Base-by-base conservation (phyloP, 768 basidiomycete genomes). In the Fibroporia radiculosa region DNA sequence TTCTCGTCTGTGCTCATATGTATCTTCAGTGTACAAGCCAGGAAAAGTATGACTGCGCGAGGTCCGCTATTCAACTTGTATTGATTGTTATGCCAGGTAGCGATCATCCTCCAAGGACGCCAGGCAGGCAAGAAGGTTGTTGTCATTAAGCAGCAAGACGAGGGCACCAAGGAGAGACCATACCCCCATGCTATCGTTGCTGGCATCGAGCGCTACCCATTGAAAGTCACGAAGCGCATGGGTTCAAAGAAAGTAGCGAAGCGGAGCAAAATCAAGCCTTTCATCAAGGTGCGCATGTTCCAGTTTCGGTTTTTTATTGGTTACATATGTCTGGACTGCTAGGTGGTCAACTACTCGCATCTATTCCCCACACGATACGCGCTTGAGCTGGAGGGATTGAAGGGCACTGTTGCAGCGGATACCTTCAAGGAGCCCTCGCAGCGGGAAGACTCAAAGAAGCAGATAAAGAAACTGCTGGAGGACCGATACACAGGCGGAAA, bases 121-220 rank as follows among this genome's bases (percentile, higher is more conserved):
- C 96, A 97, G 67, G 96, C 96, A 55, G 96, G 96, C 63, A 92
- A 90, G 76, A 99, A 99, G 77, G 95, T 97, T 56, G 95, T 99
- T 50, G 88, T 98, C 55, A 92, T 99, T 70, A 96, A 93, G 72
- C 95, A 97, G 69, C 65, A 82, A 51, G 96, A 99, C 64, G 96
- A 98, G 65, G 93, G 93, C 32, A 91, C 85, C 57, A 97, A 97
- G 72, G 91, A 93, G 57, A 78, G 90, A 52, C 90, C 84, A 45
- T 99, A 96, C 73, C 89, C 95, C 54, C 93, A 99, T 66, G 96
- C 96, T 58, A 84, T 99, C 62, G 95, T 98, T 62, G 96, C 93
- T 48, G 96, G 96, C 55, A 80, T 99, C 64, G 95, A 99, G 75
- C 82, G 93, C 56, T 97, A 96, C 81, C 96, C 96, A 14, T 75